Percentiles rank a stretch among this genome's conserved stretches.
These are phyloP conservation scores for Metschnikowia santaceciliae DNA, from an alignment of 805 yeast species.

Conservation along the genomic window DNA sequence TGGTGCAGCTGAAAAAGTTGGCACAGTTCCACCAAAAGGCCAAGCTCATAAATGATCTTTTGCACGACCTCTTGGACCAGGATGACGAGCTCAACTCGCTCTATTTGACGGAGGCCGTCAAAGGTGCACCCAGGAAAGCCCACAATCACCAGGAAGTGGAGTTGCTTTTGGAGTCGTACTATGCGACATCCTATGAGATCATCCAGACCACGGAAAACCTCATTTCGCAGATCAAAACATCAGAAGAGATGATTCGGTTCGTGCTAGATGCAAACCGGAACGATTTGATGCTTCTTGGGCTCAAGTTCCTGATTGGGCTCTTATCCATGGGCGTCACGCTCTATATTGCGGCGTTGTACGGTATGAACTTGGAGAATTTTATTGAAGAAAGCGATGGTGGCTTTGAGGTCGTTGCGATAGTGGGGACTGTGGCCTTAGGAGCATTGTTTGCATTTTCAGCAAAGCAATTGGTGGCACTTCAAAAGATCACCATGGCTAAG, in stretches of 20 bases:
- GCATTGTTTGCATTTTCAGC: constrained; percentile 52
- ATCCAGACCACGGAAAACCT: constrained; percentile 83
- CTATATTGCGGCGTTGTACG: constrained; percentile 82
- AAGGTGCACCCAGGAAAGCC: constrained; percentile 43
- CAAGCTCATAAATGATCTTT: constrained; percentile 70
- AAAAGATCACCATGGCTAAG: constrained; percentile 61
- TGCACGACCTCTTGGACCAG: constrained; percentile 80
- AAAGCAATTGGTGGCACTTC: constrained; percentile 57
- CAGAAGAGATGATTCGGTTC: constrained; percentile 93
- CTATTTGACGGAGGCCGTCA: constrained; percentile 61
- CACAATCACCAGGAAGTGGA: constrained; percentile 86
- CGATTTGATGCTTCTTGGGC: constrained; percentile 82
- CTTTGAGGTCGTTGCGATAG: constrained; percentile 43
- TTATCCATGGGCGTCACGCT: constrained; percentile 78
- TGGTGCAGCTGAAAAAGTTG: constrained; percentile 81
- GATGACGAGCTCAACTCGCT: constrained; percentile 84
- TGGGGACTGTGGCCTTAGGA: constrained; percentile 41
- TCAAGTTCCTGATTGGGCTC: constrained; percentile 78
- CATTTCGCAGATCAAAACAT: constrained; percentile 78
- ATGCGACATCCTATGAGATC: constrained; percentile 86
- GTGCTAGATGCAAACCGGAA: constrained; percentile 92
- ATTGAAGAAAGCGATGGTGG: constrained; percentile 81
- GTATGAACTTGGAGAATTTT: constrained; percentile 93
- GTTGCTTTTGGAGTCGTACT: constrained; percentile 83
- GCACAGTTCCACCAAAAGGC: constrained; percentile 84